Percentiles rank a stretch among this genome's conserved stretches.
Conservation (phyloP, 1,139 yeast species). For the Candida anutae region DNA sequence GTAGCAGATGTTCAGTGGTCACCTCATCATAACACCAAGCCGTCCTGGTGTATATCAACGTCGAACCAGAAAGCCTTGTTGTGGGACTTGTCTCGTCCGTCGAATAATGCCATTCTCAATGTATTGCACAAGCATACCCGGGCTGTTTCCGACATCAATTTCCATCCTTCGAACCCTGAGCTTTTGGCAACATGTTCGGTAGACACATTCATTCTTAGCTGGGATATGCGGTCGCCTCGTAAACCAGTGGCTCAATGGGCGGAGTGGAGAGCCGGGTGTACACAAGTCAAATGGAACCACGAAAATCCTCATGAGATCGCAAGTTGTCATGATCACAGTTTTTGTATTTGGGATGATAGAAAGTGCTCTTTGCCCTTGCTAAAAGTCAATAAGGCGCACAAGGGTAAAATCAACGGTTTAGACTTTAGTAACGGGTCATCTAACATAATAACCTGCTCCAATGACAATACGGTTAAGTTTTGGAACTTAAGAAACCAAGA, state of each 20-base stretch:
- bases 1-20: slow-evolving; percentile 99
- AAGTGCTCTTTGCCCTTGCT: slow-evolving; percentile 72
- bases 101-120: slow-evolving; percentile 72
- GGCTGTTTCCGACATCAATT: slow-evolving; percentile 93
- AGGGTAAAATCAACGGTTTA: slow-evolving; percentile 78
- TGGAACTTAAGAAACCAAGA: slow-evolving; percentile 56
- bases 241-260: slow-evolving; percentile 73
- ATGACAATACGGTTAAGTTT: slow-evolving; percentile 77
- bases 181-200: slow-evolving; percentile 89
- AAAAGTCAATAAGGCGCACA: slow-evolving; percentile 60
- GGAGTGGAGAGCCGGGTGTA: slow-evolving; percentile 92
- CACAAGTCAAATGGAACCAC: slow-evolving; percentile 92
- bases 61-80: slow-evolving; percentile 91
- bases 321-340: slow-evolving; percentile 73
- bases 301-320: slow-evolving; percentile 71
- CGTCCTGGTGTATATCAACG: slow-evolving; percentile 89
- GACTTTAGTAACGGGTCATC: slow-evolving; percentile 65
- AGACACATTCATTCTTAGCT: slow-evolving; percentile 76
- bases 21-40: slow-evolving; percentile 70
- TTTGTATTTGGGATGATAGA: slow-evolving; percentile 83
- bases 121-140: slow-evolving; percentile 84
- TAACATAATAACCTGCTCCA: slow-evolving; percentile 70
- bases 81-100: slow-evolving; percentile 81
- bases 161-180: slow-evolving; percentile 83
- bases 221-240: slow-evolving; percentile 83